phyloP scores from a whole-genome alignment of 83 land plant species.

The Diphasiastrum complanatum region DNA sequence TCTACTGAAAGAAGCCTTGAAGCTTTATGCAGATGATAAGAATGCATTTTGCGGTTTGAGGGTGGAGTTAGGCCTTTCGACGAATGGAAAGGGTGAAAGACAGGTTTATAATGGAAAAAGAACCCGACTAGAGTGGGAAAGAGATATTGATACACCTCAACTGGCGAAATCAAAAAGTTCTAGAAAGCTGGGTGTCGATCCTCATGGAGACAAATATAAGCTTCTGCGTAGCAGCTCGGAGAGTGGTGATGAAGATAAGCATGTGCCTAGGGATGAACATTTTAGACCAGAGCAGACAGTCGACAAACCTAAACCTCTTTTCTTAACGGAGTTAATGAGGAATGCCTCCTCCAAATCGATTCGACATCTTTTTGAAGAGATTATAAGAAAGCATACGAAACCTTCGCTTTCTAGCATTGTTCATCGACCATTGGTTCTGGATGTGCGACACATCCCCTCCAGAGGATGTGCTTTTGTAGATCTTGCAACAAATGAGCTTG shows the following conservation, averaged over 20 bases:
- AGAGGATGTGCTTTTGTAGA: conserved; percentile 39
- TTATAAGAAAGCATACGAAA: conserved; percentile 20
- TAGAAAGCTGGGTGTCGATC: too few species aligned
- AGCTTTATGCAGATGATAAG: conserved; percentile 27
- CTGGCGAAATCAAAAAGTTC: neutral
- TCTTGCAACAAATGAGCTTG: conserved; percentile 33
- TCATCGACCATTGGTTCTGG: conserved; percentile 25
- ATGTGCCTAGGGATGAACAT: too few species aligned
- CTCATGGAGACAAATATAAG: too few species aligned
- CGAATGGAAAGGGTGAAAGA: conserved; percentile 7
- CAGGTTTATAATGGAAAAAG: neutral
- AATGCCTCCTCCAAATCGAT: conserved; percentile 29
- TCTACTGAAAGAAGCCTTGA: conserved; percentile 18
- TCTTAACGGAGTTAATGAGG: conserved; percentile 27
- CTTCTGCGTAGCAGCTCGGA: too few species aligned
- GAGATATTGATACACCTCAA: neutral
- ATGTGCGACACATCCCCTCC: conserved; percentile 29
- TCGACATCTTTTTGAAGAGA: conserved; percentile 27
- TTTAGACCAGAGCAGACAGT: conserved; percentile 8
- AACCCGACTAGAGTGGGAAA: neutral
- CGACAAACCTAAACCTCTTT: conserved; percentile 30
- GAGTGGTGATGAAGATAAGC: too few species aligned
- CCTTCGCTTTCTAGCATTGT: conserved; percentile 20
- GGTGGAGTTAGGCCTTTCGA: conserved; percentile 14
- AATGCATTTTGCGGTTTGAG: conserved; percentile 25